Base-by-base conservation (phyloP, 164 flowering plant genomes). In the Chloranthus sessilifolius region DNA sequence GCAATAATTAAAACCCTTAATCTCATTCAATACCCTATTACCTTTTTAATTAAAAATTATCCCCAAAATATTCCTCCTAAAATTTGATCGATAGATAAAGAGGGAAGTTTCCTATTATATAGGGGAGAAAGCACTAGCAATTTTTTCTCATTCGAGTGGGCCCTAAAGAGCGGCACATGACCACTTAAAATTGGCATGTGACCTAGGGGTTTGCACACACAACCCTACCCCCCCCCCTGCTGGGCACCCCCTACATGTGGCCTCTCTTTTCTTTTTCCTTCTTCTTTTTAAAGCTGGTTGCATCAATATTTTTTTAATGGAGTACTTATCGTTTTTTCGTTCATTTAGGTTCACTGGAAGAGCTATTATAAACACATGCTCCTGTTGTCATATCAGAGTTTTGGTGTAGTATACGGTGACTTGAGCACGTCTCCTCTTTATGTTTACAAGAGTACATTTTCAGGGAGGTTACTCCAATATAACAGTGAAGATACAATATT, bases 391-490 rank as follows among this genome's bases (percentile, higher is more conserved):
- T 84, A 84, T 53, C 87, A 75, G 68, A 82, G 95, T 65, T 70
- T 83, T 26, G 92, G 95, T 7, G 63, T 78, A 16, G 76, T 79
- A 2, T 87, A 70, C 65, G 84, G 85, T 31, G 82, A 70, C 64
- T 58, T 83, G 64, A 75, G 79, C 70, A 79, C 75, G 33, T 78
- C 92, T 47, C 92, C 96, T 0, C 80, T 87, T 23, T 84, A 83
- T 71, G 92, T 82, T 29, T 87, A 69, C 55, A 69, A 53, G 37
- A 69, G 76, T 57, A 64, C 73, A 25, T 82, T 84, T 52, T 64
- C 74, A 5, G 87, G 79, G 35, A 67, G 60, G 17, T 53, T 80
- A 58, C 57, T 2, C 0, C 21, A 62, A 14, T 56, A 73, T 59
- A 72, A 53, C 47, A 67, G 33, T 49, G 88, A 82, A 54, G 85